Evolutionary conservation across 495 filamentous ascomycete species (phyloP), one percentile per base, ranked within the genome.

Genomic region (Penicillium samsonianum): DNA sequence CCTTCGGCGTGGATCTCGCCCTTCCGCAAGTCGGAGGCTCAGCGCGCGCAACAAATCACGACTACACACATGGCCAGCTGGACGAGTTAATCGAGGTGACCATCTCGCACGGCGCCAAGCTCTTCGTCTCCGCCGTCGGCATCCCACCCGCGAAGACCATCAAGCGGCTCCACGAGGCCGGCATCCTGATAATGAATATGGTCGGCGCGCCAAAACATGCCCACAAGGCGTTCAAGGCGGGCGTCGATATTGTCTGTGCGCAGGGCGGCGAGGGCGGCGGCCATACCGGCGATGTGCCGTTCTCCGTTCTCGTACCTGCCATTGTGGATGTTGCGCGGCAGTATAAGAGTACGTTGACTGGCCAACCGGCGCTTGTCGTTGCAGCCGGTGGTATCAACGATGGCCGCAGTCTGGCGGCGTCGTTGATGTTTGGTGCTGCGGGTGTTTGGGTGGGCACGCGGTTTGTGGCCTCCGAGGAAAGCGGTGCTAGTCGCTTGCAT

Each of bases 101-200:
- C 5, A 88, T 96, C 64, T 77, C 81, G 53, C 86, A 89, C 63
- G 85, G 88, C 25, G 86, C 91, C n/a, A 83, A 77, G 70, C 73
- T 95, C 48, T 96, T 96, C 67, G 89, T 95, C 50, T 83, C 76
- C 40, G 91, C 91, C 1, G 90, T 96, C 0, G 91, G 91, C 16
- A 87, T 95, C 3, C 91, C 91, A 12, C 90, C 90, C 0, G 73
- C 75, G 50, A 72, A 68, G 41, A 81, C 89, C 3, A 83, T 96
- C 30, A 83, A 89, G 64, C 68, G 81, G 37, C 75, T 96, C 20
- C 91, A 96, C 63, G 78, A 77, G 10, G 87, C 84, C 0, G 89
- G 88, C 1, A 86, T 96, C 30, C 66, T 93, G 45, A 78, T 95
- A 22, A 95, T 95, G 91, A 96, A 95, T 68, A 96, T 96, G 91